Evolutionary conservation across 2,329 filamentous ascomycete genomes (phyloP).

Genomic region (Incumbomyces delicatus): DNA sequence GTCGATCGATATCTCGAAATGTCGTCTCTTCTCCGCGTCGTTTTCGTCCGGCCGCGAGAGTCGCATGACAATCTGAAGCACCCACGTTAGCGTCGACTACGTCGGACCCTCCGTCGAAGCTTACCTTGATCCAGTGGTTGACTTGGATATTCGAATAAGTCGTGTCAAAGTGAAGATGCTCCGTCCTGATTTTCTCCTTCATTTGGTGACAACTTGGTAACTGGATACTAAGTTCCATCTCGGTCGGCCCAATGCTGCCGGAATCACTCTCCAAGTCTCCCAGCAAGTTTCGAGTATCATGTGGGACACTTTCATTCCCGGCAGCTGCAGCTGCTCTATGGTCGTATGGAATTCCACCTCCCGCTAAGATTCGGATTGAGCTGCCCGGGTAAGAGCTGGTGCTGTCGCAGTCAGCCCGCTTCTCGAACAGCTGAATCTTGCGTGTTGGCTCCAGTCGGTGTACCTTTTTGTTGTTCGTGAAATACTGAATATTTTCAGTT

Average conservation of each 20-base stretch:
- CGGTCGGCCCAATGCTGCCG: constrained; percentile 68
- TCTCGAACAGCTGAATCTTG: constrained; percentile 81
- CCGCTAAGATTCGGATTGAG: constrained; percentile 64
- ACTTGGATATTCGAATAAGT: constrained; percentile 92
- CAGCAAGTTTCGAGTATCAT: constrained; percentile 59
- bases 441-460: constrained; percentile 74
- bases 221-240: constrained; percentile 91
- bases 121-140: constrained; percentile 91
- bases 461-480: constrained; percentile 73
- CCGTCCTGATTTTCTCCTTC: constrained; percentile 56
- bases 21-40: constrained; percentile 68
- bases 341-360: constrained; percentile 66
- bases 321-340: constrained; percentile 46
- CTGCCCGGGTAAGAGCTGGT: constrained; percentile 65
- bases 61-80: constrained; percentile 70
- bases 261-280: constrained; percentile 69
- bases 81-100: not conserved
- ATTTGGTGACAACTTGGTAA: constrained; percentile 81
- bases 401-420: constrained; percentile 68
- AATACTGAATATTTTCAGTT: constrained; percentile 85
- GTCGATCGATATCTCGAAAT: constrained; percentile 95
- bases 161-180: constrained; percentile 74
- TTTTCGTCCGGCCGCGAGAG: constrained; percentile 74
- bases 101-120: constrained; percentile 17
- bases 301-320: constrained; percentile 45